Conservation (phyloP, 306 rosid species). For the Cicer yamashitae region DNA sequence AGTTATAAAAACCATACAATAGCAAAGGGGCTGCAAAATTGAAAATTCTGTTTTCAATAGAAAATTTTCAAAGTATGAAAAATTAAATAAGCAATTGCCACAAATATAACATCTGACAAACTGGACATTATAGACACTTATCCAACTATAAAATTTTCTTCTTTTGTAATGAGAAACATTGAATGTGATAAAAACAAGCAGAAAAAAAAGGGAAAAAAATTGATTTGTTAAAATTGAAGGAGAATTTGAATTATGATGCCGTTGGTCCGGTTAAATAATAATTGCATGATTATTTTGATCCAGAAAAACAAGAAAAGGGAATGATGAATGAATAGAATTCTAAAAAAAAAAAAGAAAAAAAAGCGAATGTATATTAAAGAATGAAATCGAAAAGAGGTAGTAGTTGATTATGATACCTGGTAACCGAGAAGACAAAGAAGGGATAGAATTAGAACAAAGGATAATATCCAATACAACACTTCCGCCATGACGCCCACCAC, state of each 20-base stretch:
- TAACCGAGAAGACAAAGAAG: conserved; percentile 65
- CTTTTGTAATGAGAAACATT: not conserved
- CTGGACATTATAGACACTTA: not conserved
- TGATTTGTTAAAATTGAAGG: not conserved
- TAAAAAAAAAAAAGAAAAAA: not conserved
- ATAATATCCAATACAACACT: conserved; percentile 65
- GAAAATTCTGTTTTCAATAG: not conserved
- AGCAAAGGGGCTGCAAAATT: not conserved
- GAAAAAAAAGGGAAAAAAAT: not conserved
- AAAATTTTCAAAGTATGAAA: not conserved
- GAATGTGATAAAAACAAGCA: not conserved
- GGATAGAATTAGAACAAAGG: conserved; percentile 65
- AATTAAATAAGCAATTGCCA: not conserved
- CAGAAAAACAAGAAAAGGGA: not conserved
- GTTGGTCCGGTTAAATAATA: not conserved
- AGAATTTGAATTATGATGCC: not conserved
- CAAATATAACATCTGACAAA: not conserved
- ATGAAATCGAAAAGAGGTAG: conserved; percentile 9
- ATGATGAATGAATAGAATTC: not conserved
- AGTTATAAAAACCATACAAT: conserved; percentile 15
- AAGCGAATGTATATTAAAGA: not conserved
- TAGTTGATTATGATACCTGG: conserved; percentile 56
- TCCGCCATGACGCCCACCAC: conserved; percentile 55
- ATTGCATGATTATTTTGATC: not conserved
- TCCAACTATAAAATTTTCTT: not conserved